Base-by-base conservation (phyloP, 208 protist genomes). In the Vickermania ingenoplastis region DNA sequence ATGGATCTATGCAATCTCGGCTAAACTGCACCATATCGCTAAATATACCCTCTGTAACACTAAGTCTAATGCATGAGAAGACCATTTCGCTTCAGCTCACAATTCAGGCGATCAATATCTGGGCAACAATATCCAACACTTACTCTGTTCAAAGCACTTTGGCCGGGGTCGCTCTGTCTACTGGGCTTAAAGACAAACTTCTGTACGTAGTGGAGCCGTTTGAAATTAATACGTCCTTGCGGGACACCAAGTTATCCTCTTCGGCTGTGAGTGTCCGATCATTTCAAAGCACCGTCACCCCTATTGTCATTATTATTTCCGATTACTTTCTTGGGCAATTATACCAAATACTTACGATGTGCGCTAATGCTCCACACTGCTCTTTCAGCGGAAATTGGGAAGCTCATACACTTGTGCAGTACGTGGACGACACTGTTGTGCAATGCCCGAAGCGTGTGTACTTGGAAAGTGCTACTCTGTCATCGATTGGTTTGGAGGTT, bases 271-370 rank as follows among this genome's bases (percentile, higher is more conserved):
- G 21, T 54, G 24, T 54, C 50, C 50, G 23, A 25, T 17, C 50
- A 25, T 26, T 54, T 26, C 50, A 54, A 25, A 13, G 13, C 7
- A 54, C 21, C 7, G 50, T 54, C 7, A 17, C 13, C 7, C 50
- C 50, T 13, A 25, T 54, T 5, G 24, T 26, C n/a, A 54, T 54
- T 21, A 54, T 26, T 26, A 21, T 54, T 54, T 54, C 50, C 21
- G 50, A 54, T 26, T 17, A 28, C 50, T 54, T 54, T 26, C 50
- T 54, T 11, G 13, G 24, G 21, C 50, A 54, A 54, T 26, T 54
- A 21, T 26, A 54, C 7, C 50, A 54, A 26, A 54, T 26, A 27
- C 23, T 54, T 5, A 54, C 50, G 11, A 54, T 21, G 5, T 17
- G 13, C 7, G 50, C 7, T 7, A 17, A 28, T 21, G 50, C 50